Base-by-base conservation (phyloP, 805 yeast species). In the Hanseniaspora mollemarum region DNA sequence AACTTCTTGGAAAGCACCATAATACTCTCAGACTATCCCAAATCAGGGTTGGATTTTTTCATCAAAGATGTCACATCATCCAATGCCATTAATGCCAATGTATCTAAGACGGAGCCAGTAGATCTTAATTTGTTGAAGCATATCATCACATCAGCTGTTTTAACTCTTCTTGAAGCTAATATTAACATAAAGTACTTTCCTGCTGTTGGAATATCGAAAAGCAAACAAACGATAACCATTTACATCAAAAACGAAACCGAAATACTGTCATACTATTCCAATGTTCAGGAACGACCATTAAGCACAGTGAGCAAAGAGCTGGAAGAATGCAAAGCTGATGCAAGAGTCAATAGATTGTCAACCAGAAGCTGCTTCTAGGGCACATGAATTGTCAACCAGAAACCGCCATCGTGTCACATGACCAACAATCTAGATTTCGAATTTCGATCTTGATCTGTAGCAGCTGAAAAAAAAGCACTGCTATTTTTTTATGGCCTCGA, bases 91-190 rank as follows among this genome's bases (percentile, higher is more conserved):
- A 57, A 65, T 1, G 59, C 58, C 26, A 52, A 57, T n/a, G 60
- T 69, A 3, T 70, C 70, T 36, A 54, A 54, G 29, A 54, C 60
- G 16, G 41, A 54, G 19, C 64, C 63, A 49, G 63, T 63, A 48
- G 62, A 65, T 39, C 65, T 64, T 33, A 63, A 60, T 62, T 74
- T 26, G 65, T 73, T 26, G 68, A 74, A 36, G 65, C 67, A 29
- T 61, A 66, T 65, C 18, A 55, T 62, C 2, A 59, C 57, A 32
- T 59, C 64, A 35, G 73, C 84, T 0, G 76, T 83, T 3, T 62
- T 87, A 46, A 94, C 96, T 0, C 64, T 92, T 52, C 79, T 84
- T 0, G 92, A 92, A 64, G 81, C 96, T 0, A 87, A 87, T 7
- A 78, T 90, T 25, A 94, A 88, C 58, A 62, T 87, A 26, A 71